Evolutionary conservation across 2,329 filamentous ascomycete species (phyloP).

Genomic region (Cordyceps pruinosa): DNA sequence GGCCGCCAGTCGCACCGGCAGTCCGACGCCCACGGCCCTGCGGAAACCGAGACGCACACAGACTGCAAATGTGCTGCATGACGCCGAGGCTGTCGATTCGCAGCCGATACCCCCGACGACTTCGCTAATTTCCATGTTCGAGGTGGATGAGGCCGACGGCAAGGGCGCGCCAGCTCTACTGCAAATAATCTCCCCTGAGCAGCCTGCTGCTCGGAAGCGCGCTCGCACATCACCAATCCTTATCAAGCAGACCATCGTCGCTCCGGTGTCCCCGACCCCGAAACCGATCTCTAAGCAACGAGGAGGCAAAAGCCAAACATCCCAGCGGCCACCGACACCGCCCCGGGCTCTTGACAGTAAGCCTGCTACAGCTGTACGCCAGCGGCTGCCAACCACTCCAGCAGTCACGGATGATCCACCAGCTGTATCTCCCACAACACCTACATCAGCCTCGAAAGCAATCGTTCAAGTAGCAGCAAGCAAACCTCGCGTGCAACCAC

Average conservation of each 20-base stretch:
- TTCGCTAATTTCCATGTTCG: constrained; percentile 63
- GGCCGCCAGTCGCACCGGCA: constrained; percentile 46
- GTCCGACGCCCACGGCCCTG: constrained; percentile 26
- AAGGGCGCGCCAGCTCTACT: constrained; percentile 24
- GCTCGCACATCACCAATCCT: neutral
- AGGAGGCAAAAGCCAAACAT: neutral
- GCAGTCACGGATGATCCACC: neutral
- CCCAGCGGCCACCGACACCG: neutral
- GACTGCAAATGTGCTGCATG: constrained; percentile 25
- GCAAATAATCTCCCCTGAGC: constrained; percentile 20
- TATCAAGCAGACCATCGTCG: neutral
- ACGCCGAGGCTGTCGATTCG: constrained; percentile 34
- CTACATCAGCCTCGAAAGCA: neutral
- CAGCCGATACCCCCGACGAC: constrained; percentile 55
- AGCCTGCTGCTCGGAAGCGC: neutral
- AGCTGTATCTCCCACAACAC: neutral
- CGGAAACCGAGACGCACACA: constrained; percentile 23
- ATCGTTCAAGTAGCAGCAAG: neutral
- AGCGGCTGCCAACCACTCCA: neutral
- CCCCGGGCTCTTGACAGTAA: neutral
- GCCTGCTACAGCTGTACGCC: neutral
- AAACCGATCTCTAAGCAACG: neutral
- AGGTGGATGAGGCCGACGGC: constrained; percentile 30
- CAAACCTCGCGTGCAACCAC: constrained; percentile 9
- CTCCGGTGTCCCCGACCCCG: neutral